Base-by-base conservation (phyloP, 805 yeast species). In the Metschnikowia reukaufii region DNA sequence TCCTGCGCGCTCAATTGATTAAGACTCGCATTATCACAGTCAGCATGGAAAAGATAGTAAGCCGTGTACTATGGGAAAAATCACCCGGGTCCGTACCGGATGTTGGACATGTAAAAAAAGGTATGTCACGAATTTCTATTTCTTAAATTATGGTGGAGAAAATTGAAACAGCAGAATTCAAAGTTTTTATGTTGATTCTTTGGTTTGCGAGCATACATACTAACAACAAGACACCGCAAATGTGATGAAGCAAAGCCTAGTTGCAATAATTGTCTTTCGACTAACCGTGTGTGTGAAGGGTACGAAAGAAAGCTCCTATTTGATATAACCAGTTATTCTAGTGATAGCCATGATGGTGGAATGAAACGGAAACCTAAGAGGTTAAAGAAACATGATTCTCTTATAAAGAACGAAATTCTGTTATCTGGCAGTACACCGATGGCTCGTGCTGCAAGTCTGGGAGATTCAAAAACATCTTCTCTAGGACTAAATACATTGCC, bases 21-120 rank as follows among this genome's bases (percentile, higher is more conserved):
- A 18, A 19, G 37, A 35, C 37, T 35, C 37, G 37, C 37, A 15
- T 19, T 19, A 35, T 35, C 37, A 19, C 25, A 13, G 37, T 10
- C 16, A 10, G 5, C 19, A 16, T 19, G 9, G 19, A 16, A 31
- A 2, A 31, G 9, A 13, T 25, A 25, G 12, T 9, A 25, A 25
- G 3, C 29, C 12, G 29, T 13, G 19, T 17, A 13, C 16, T 23
- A 65, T 64, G 71, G 51, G 58, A 4, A 77, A 74, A 57, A 73
- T 76, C 8, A 73, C 73, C 4, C 55, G 83, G 47, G 82, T 80
- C 5, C 61, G 83, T 49, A 78, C 77, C 3, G 84, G 83, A 0
- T 79, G 84, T 50, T 75, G 81, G 74, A 79, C 81, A 1, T 79
- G 84, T 58, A 78, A 79, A 53, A 68, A 63, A 48, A 64, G 79